Evolutionary conservation across 2,329 filamentous ascomycete species (phyloP), one percentile per base, ranked within the genome.

Genomic region (Fusarium xylarioides): DNA sequence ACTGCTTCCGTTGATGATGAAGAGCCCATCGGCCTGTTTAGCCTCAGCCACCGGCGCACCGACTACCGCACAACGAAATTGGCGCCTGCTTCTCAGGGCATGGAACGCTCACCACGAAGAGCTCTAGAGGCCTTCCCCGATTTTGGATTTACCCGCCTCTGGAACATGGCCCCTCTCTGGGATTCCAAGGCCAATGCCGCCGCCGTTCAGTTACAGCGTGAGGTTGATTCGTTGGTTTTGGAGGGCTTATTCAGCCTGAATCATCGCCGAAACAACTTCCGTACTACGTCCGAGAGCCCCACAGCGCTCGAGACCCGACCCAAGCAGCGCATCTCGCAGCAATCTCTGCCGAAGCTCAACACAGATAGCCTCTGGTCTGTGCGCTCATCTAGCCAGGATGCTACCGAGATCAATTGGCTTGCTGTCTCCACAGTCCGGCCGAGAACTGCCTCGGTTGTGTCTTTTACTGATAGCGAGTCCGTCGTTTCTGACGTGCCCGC

Each of bases 321-420:
- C 64, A 84, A 80, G 70, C 76, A 75, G 63, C 80, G 82, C 54
- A 72, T 75, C 50, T 71, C 73, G 40, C 65, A 77, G 52, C 73
- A 76, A 44, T 70, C 78, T 62, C 74, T 83, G 34, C 76, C 77
- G 26, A 72, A 64, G 32, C 72, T 84, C 50, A 74, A 63, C 42
- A 83, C 82, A 53, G 76, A 77, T 64, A 76, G 74, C 53, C 81
- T 84, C 55, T 84, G 83, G 83, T 76, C 73, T 63, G 76, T 78
- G 76, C 76, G 57, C 23, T 46, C 65, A 50, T 65, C 63, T 44
- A 44, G 59, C 73, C 63, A 73, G 57, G 69, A 59, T 52, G 49
- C 53, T 46, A 56, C 57, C 56, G 63, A 66, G 40, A 46, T 66
- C 18, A 67, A 78, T 67, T 78, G 76, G 77, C 66, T 78, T 43